Conservation (phyloP, 306 rosid species). For the Crataegus laevigata region DNA sequence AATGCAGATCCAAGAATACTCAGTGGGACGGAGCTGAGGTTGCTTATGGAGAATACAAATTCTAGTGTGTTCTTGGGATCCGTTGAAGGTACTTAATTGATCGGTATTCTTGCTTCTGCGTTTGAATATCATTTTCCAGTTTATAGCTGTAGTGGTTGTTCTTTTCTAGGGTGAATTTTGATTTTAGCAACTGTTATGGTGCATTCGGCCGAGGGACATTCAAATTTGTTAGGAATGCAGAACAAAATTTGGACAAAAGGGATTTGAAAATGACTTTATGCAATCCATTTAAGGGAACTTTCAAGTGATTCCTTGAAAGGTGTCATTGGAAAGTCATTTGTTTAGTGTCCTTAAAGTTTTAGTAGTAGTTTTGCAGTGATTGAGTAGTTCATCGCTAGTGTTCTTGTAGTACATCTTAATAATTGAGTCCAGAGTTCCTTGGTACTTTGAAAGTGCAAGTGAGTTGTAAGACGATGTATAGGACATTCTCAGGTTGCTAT, state of each 20-base stretch:
- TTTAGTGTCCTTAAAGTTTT: background rate
- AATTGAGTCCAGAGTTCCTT: background rate
- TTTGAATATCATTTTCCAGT: background rate
- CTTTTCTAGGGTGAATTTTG: background rate
- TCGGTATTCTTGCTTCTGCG: background rate
- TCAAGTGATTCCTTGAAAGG: background rate
- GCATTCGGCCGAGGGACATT: background rate
- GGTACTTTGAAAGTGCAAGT: too few species aligned
- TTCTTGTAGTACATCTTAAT: background rate
- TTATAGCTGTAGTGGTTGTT: background rate
- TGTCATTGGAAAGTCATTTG: background rate
- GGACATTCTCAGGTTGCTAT: background rate
- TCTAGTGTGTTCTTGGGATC: conserved; percentile 73
- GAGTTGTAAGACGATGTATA: too few species aligned
- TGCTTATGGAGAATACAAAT: conserved; percentile 44
- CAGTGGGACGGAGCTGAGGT: conserved; percentile 43
- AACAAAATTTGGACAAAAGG: background rate
- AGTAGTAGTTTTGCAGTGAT: background rate
- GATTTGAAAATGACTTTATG: background rate
- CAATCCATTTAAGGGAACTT: background rate
- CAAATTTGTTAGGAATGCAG: background rate
- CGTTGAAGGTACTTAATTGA: conserved; percentile 50
- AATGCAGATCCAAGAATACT: conserved; percentile 63
- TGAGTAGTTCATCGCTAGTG: background rate
- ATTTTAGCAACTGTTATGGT: background rate